phyloP scores from a whole-genome alignment of 306 rosid species.

The Myrica gale region DNA sequence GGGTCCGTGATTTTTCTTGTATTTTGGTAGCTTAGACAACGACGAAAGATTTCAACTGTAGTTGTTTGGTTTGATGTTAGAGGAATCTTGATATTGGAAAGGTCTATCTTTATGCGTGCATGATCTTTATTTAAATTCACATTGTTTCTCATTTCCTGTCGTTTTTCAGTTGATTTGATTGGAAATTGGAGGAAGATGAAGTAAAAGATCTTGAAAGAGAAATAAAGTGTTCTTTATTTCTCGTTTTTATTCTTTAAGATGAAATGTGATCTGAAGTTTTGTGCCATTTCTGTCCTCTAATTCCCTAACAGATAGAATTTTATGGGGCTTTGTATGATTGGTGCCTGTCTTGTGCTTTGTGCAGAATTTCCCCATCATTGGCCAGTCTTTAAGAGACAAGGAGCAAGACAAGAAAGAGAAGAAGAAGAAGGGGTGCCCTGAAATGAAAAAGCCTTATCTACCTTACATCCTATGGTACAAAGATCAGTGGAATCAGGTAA shows the following conservation, averaged over 20 bases:
- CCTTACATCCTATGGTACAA: conserved; percentile 86
- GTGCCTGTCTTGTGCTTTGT: background rate
- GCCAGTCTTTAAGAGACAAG: conserved; percentile 49
- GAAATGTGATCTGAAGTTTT: background rate
- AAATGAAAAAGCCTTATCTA: conserved; percentile 72
- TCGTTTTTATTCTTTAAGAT: background rate
- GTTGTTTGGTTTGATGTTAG: no score
- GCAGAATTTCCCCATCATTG: conserved; percentile 54
- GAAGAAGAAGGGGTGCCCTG: conserved; percentile 57
- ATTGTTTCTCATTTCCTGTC: background rate
- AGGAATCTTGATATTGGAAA: background rate
- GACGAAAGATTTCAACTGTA: background rate
- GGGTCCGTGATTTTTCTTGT: background rate
- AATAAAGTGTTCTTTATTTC: background rate
- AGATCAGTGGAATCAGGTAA: conserved; percentile 86
- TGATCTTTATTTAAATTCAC: background rate
- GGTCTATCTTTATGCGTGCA: background rate
- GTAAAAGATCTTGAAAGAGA: background rate
- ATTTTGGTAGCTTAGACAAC: background rate
- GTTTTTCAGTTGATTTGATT: background rate
- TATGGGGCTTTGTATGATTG: background rate
- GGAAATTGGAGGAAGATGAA: background rate
- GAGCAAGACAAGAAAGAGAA: conserved; percentile 62
- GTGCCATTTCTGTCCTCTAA: no score
- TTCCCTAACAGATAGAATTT: background rate